Conservation (phyloP, 1,284 basidiomycete species). For the Schizopora paradoxa region DNA sequence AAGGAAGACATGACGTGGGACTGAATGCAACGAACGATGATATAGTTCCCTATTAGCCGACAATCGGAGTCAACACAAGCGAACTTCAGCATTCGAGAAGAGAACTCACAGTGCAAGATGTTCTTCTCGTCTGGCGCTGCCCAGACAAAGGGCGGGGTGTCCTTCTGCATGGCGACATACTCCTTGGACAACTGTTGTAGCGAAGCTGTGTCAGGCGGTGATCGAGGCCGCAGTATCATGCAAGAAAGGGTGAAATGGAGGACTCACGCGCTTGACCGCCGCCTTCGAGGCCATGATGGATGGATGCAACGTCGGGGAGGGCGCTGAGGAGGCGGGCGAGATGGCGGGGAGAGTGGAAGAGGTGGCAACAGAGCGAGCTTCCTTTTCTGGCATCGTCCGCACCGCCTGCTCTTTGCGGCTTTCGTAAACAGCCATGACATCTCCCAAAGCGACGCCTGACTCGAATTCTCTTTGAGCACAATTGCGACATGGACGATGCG, state of each 20-base stretch:
- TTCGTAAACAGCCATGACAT: not conserved
- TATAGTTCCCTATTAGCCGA: slow-evolving; percentile 71
- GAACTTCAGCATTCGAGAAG: slow-evolving; percentile 4
- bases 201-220: slow-evolving; percentile 15
- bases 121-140: slow-evolving; percentile 95
- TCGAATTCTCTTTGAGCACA: too few species aligned
- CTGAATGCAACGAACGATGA: slow-evolving; percentile 57
- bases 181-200: slow-evolving; percentile 72
- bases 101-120: slow-evolving; percentile 74
- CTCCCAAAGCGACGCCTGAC: too few species aligned
- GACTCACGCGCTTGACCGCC: slow-evolving; percentile 73
- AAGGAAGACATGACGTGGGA: slow-evolving; percentile 1
- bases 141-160: slow-evolving; percentile 92
- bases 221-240: slow-evolving; percentile 13
- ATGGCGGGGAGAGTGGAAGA: slow-evolving; percentile 4
- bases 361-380: too few species aligned
- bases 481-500: too few species aligned
- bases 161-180: slow-evolving; percentile 88
- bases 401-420: not conserved
- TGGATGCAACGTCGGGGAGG: too few species aligned
- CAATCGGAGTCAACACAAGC: slow-evolving; percentile 7
- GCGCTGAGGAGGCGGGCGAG: slow-evolving; percentile 1
- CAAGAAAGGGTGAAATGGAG: slow-evolving; percentile 5
- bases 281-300: slow-evolving; percentile 73
- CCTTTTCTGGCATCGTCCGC: too few species aligned